Percentiles rank a stretch among this genome's conserved stretches.
Evolutionary conservation across 2,329 filamentous ascomycete genomes (phyloP).

Genomic region (Meredithiella fracta): DNA sequence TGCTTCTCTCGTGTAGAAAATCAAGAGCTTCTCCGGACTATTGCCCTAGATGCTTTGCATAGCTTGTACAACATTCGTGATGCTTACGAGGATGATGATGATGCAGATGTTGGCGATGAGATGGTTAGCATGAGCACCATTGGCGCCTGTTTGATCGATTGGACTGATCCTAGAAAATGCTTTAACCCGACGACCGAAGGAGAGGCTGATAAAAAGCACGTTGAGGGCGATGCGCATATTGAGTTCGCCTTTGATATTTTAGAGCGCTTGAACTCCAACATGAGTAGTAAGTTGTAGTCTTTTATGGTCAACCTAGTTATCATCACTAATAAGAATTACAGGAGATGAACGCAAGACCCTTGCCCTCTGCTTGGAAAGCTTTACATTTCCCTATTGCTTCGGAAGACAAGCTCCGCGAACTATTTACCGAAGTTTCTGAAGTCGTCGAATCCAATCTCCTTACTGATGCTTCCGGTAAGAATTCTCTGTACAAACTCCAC

Average conservation of each 20-base stretch:
- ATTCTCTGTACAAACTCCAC: conserved; percentile 52
- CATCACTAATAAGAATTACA: conserved; percentile 24
- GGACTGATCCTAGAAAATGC: conserved; percentile 83
- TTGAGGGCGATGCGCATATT: conserved; percentile 66
- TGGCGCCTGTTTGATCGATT: conserved; percentile 73
- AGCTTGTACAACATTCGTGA: conserved; percentile 58
- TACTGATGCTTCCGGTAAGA: conserved; percentile 43
- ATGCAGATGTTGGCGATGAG: conserved; percentile 55
- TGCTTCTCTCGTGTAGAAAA: conserved; percentile 74
- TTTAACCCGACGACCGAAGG: conserved; percentile 32
- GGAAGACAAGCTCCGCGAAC: conserved; percentile 38
- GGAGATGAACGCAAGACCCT: conserved; percentile 78
- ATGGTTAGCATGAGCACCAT: conserved; percentile 68
- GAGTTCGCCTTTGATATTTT: conserved; percentile 62
- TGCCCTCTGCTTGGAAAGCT: conserved; percentile 66
- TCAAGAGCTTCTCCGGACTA: conserved; percentile 60
- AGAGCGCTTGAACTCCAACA: conserved; percentile 50
- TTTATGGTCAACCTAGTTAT: not conserved
- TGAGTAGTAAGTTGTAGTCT: conserved; percentile 41
- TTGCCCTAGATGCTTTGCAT: conserved; percentile 60
- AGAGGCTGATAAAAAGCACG: conserved; percentile 45
- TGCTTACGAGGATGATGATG: conserved; percentile 57
- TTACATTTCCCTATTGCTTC: conserved; percentile 52
- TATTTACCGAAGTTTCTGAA: conserved; percentile 41
- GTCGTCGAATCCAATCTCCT: conserved; percentile 47